A percentile compares a stretch with the other conserved stretches of the same genome.
Conservation (phyloP, 257 asterid species). For the Nicotiana tabacum region DNA sequence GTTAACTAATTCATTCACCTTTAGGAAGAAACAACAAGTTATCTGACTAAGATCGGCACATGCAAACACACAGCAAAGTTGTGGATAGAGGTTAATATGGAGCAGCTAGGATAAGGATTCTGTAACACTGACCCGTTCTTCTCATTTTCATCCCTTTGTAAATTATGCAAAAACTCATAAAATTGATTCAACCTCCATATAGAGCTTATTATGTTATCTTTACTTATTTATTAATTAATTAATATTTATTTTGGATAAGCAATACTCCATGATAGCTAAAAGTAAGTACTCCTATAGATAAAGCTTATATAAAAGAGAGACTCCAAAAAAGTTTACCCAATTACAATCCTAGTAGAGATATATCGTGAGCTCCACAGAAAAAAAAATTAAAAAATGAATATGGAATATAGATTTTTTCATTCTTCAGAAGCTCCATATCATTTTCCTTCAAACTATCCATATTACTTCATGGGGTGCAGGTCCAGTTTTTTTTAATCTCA, state of each 20-base stretch:
- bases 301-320: background rate
- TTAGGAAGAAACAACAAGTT: background rate
- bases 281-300: background rate
- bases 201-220: background rate
- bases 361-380: background rate
- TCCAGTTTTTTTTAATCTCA: background rate
- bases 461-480: background rate
- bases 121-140: background rate
- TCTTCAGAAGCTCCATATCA: background rate
- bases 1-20: background rate
- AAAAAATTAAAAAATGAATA: background rate
- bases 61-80: background rate
- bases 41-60: background rate
- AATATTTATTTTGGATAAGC: background rate
- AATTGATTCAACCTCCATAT: background rate
- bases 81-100: background rate
- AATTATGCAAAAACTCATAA: too few relatives aligned
- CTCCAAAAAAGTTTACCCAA: background rate
- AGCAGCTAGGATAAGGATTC: background rate
- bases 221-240: too few relatives aligned
- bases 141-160: background rate
- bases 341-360: background rate
- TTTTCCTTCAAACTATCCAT: background rate
- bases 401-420: background rate
- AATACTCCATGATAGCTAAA: background rate